phyloP scores from a whole-genome alignment of 768 basidiomycete species.

The Auriculariales sp. region DNA sequence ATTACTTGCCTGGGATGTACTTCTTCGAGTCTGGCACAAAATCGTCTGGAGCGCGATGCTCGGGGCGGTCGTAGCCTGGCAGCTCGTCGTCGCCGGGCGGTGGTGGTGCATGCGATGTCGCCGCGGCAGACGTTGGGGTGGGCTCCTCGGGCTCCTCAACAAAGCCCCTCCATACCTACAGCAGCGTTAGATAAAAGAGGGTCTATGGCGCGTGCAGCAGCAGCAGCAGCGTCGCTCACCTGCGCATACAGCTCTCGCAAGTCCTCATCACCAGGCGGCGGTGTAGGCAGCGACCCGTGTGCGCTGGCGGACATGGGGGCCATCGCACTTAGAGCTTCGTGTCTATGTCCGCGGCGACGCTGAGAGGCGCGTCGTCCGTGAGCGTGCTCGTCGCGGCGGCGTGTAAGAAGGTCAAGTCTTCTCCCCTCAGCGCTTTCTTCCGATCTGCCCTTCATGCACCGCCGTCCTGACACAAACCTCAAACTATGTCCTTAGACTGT shows the following conservation, averaged over 20 bases:
- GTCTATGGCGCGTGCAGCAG: neutral
- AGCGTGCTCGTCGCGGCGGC: constrained; percentile 8
- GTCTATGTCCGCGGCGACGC: constrained; percentile 50
- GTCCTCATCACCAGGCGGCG: constrained; percentile 49
- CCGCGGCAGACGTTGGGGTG: neutral
- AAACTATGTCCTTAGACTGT: too few relatives aligned
- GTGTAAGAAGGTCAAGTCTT: too few relatives aligned
- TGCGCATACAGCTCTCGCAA: constrained; percentile 62
- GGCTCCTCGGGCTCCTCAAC: constrained; percentile 28
- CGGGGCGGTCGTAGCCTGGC: neutral
- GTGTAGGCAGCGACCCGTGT: constrained; percentile 6
- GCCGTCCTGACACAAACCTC: too few relatives aligned
- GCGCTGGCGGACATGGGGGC: neutral
- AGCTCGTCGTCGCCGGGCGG: neutral
- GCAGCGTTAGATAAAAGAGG: neutral
- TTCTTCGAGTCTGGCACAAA: neutral
- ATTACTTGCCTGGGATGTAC: neutral
- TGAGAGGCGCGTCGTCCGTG: constrained; percentile 58
- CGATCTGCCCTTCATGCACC: too few relatives aligned
- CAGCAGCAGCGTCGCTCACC: constrained; percentile 1
- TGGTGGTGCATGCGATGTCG: neutral
- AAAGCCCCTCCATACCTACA: constrained; percentile 49
- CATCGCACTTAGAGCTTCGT: neutral
- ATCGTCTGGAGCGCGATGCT: neutral
- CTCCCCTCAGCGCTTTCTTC: too few relatives aligned